Evolutionary conservation across 148 eudicot species (phyloP), one percentile per base, ranked within the genome.

Genomic region (Diospyros kaki): DNA sequence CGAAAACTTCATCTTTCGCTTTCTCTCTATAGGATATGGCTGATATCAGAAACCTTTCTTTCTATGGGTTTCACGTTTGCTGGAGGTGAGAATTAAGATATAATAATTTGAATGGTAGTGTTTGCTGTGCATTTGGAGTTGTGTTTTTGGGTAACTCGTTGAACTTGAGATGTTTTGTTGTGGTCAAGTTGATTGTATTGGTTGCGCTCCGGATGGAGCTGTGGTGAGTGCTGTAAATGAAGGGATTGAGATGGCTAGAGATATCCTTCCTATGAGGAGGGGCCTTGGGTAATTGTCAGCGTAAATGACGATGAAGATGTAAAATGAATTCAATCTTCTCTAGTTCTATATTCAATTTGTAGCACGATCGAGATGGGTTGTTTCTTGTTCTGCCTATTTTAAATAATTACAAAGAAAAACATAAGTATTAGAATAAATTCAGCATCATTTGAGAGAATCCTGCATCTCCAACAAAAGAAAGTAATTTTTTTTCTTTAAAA

Each of bases 221-320:
- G 98, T 91, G 68, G 90, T 94, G 61, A 83, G 79, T 75, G 97
- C 95, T 41, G 98, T 90, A 62, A 86, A 86, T 81, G 93, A 94
- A 83, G 98, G 98, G 61, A 86, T 94, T 65, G 82, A 88, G 72
- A 95, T 88, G 61, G 98, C 97, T 5, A 78, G 79, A 80, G 83
- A 75, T 69, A 80, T 90, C 38, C 60, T 85, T 13, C 83, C 90
- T 4, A 58, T 93, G 62, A 84, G 93, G 52, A 86, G 87, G 81
- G 87, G 81, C 98, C 98, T 43, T 91, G 98, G 98, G 91, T 91
- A 62, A 94, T 94, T 97, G 85, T 94, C 83, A 94, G 98, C 76
- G 95, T 94, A 43, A 94, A 94, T 84, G 98, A 94, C 79, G 89
- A 91, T 76, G 87, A 94, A 80, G 97, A 94, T 79, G 98, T 60